Evolutionary conservation across 2,329 filamentous ascomycete genomes (phyloP).

Genomic region (Mycocentrospora acerina): DNA sequence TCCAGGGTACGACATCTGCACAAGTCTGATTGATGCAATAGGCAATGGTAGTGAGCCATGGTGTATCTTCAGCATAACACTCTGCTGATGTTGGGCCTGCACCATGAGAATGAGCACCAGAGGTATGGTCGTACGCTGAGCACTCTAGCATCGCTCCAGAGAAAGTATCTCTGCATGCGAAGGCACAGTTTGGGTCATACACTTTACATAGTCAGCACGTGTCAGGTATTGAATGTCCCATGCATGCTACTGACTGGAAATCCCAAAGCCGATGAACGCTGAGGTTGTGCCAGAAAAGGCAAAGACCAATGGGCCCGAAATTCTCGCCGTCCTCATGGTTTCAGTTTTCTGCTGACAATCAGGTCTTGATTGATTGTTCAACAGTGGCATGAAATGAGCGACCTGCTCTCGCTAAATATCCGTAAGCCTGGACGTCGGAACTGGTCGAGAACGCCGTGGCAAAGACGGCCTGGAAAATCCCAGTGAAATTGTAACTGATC

Average conservation of each 20-base stretch:
- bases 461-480: neutral
- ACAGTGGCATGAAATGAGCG: neutral
- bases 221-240: neutral
- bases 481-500: neutral
- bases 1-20: slow-evolving; percentile 12
- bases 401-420: slow-evolving; percentile 1
- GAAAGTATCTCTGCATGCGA: slow-evolving; percentile 21
- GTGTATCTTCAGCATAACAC: slow-evolving; percentile 25
- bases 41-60: slow-evolving; percentile 31
- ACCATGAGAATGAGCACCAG: slow-evolving; percentile 6
- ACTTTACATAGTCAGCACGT: neutral
- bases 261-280: slow-evolving; percentile 7
- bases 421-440: neutral
- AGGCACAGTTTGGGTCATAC: slow-evolving; percentile 18
- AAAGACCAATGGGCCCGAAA: neutral
- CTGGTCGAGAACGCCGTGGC: neutral
- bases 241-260: slow-evolving; percentile 1
- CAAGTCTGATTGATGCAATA: slow-evolving; percentile 33
- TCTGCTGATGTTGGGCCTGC: slow-evolving; percentile 17
- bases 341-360: neutral
- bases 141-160: slow-evolving; percentile 15
- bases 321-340: neutral
- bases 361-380: neutral
- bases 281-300: slow-evolving; percentile 2
- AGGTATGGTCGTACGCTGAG: slow-evolving; percentile 10